A percentile compares a stretch with the other conserved stretches of the same genome.
phyloP scores from a whole-genome alignment of 176 grass and related monocot genomes.

The Ananas comosus region DNA sequence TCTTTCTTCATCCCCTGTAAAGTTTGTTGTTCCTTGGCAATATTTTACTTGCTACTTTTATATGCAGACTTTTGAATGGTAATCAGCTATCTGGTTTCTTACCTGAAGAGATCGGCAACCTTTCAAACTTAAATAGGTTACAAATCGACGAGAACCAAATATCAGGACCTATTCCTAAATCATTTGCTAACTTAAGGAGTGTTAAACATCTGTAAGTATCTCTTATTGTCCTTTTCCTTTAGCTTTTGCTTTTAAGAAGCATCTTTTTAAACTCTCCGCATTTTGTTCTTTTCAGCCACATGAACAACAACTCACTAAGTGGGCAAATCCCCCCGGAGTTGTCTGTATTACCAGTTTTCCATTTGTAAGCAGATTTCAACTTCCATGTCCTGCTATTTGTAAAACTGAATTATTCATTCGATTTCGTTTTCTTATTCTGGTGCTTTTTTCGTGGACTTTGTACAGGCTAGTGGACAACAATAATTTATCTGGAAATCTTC shows the following conservation, averaged over 20 bases:
- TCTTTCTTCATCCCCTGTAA: too few species aligned
- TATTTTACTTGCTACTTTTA: background rate
- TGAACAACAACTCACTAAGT: conserved; percentile 99
- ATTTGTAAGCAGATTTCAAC: conserved; percentile 46
- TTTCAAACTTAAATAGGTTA: conserved; percentile 55
- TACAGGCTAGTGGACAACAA: conserved; percentile 77
- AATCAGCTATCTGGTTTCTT: conserved; percentile 66
- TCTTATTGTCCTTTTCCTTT: background rate
- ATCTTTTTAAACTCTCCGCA: conserved; percentile 15
- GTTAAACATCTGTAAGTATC: conserved; percentile 73
- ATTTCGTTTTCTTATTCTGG: background rate
- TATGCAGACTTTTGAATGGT: conserved; percentile 82
- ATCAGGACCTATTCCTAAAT: conserved; percentile 77
- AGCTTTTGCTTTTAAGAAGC: conserved; percentile 4
- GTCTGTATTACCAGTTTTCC: conserved; percentile 36
- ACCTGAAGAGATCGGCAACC: conserved; percentile 80
- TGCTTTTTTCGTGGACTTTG: conserved; percentile 7
- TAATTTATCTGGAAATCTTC: conserved; percentile 92
- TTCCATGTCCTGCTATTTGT: conserved; percentile 7
- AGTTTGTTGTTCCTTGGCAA: background rate
- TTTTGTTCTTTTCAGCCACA: conserved; percentile 43
- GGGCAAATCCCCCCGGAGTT: conserved; percentile 78
- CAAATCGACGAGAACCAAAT: conserved; percentile 81
- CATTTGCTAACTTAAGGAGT: conserved; percentile 65
- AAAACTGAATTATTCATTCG: conserved; percentile 4